These are phyloP conservation scores for Mycena maculata DNA, from an alignment of 768 basidiomycete species.

Conservation along the genomic window DNA sequence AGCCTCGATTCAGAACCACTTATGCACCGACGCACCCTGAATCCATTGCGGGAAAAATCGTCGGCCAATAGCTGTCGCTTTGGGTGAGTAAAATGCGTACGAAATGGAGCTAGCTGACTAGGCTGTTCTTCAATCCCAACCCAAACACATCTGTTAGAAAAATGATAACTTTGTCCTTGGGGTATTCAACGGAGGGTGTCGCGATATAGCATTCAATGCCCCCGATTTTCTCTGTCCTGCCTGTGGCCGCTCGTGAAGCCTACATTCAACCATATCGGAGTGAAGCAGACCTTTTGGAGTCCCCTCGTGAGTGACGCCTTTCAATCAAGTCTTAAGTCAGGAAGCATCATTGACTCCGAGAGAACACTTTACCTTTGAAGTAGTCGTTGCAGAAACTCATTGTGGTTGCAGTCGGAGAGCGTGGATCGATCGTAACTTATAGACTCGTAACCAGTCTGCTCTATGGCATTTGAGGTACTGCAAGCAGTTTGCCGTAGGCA, in stretches of 20 bases:
- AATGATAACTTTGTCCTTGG: conserved; percentile 58
- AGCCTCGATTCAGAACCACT: conserved; percentile 4
- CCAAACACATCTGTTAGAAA: conserved; percentile 59
- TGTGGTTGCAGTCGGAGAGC: neutral
- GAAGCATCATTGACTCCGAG: too few relatives aligned
- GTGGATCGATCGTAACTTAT: neutral
- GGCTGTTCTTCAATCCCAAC: conserved; percentile 24
- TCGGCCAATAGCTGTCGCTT: conserved; percentile 42
- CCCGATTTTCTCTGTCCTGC: conserved; percentile 48
- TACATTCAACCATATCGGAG: neutral
- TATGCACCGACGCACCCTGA: conserved; percentile 39
- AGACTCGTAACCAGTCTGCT: too few relatives aligned
- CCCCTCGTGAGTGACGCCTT: neutral
- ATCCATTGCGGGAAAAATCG: conserved; percentile 52
- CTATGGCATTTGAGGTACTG: too few relatives aligned
- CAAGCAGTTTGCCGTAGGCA: too few relatives aligned
- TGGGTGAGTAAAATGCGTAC: neutral
- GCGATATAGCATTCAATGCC: conserved; percentile 56
- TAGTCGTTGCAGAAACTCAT: conserved; percentile 71
- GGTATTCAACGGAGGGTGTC: conserved; percentile 51
- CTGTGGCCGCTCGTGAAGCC: conserved; percentile 35
- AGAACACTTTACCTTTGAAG: conserved; percentile 56
- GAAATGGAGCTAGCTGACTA: neutral
- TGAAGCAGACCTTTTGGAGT: conserved; percentile 10
- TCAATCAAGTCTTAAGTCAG: neutral